Evolutionary conservation across 1,139 yeast genomes (phyloP), one percentile per base, ranked within the genome.

Genomic region (Diutina sp.): DNA sequence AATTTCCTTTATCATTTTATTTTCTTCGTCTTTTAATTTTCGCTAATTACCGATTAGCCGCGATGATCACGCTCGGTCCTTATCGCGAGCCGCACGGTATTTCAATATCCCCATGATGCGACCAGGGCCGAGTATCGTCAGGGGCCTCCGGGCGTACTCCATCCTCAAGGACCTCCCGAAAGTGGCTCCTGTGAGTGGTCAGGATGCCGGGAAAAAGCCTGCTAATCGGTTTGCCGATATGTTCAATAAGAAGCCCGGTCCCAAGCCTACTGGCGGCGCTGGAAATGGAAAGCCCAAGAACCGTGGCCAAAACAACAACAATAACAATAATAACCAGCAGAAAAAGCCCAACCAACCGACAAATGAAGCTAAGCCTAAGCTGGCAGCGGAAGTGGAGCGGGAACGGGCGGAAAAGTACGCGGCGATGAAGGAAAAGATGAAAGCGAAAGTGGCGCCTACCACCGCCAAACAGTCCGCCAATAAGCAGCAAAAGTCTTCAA

Each of bases 341-440:
- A 12, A 14, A 5, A 48, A 30, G 12, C 51, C 51, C 41, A 48
- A 28, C 11, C 21, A 29, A 12, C 25, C 6, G 50, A 29, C 29
- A 29, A 28, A 7, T 5, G 38, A 12, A 6, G 6, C 51, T 14
- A 29, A 11, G 18, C 30, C 6, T 3, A 50, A 50, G 28, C 44
- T 32, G 41, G 53, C 30, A n/a, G 53, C 53, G 1, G 44, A 50
- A 11, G 6, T 50, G 14, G 53, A 50, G 32, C 14, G 53, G 21
- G 53, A 50, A 32, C 32, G 29, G 32, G 53, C 53, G 12, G 44
- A 30, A 14, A n/a, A n/a, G n/a, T 50, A 50, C 21, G 25, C 32
- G 32, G 29, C 16, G 32, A 50, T 50, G 53, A 50, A 50, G 44
- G 41, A n/a, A n/a, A 50, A 50, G 44, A 50, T 50, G 53, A 50